Conservation (phyloP, 805 yeast species). For the Hanseniaspora jakobsenii region DNA sequence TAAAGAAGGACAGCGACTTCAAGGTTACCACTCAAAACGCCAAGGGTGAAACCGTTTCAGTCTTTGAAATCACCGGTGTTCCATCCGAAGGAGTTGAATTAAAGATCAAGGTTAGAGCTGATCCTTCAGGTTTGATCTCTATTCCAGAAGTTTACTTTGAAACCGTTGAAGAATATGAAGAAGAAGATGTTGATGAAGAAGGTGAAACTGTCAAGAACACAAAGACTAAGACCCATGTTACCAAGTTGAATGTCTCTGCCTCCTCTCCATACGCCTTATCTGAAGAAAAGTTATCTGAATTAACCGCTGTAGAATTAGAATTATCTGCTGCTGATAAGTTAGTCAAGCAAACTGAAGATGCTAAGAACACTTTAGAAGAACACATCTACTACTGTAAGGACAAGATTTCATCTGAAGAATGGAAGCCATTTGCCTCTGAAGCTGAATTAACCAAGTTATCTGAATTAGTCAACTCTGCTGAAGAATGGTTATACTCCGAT, state of each 20-base stretch:
- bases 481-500: slow-evolving; percentile 89
- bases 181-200: slow-evolving; percentile 54
- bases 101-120: slow-evolving; percentile 90
- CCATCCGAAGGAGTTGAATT: slow-evolving; percentile 64
- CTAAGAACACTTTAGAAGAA: slow-evolving; percentile 96
- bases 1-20: slow-evolving; percentile 85
- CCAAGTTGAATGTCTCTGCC: slow-evolving; percentile 47
- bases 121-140: slow-evolving; percentile 89
- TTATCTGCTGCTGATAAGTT: slow-evolving; percentile 85
- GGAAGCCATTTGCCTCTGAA: slow-evolving; percentile 76
- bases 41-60: slow-evolving; percentile 55
- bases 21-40: slow-evolving; percentile 71
- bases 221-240: slow-evolving; percentile 78
- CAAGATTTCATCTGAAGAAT: slow-evolving; percentile 61
- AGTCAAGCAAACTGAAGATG: slow-evolving; percentile 97
- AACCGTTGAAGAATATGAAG: slow-evolving; percentile 81
- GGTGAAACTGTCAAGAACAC: slow-evolving; percentile 28
- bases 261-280: slow-evolving; percentile 45
- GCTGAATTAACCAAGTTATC: slow-evolving; percentile 75
- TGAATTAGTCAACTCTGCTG: slow-evolving; percentile 67
- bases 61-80: slow-evolving; percentile 75
- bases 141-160: slow-evolving; percentile 91
- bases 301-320: slow-evolving; percentile 72
- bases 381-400: slow-evolving; percentile 96
- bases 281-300: slow-evolving; percentile 41